Percentiles rank a stretch among this genome's conserved stretches.
Evolutionary conservation across 2,329 filamentous ascomycete species (phyloP).

Genomic region (Didymosphaeria variabile): DNA sequence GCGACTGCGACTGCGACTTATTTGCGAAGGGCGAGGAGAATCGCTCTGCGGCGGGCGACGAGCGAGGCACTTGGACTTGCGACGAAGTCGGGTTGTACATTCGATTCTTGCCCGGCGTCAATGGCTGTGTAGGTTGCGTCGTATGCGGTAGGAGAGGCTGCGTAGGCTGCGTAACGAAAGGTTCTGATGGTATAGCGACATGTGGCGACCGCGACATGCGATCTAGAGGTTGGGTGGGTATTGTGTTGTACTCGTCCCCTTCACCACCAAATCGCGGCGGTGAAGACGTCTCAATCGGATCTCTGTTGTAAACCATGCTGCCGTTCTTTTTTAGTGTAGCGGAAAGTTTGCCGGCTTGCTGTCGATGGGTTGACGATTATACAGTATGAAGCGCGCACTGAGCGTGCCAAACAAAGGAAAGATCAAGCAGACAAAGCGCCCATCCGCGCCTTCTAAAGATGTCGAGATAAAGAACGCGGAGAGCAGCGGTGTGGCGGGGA

Average conservation of each 20-base stretch:
- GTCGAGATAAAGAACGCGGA: constrained; percentile 19
- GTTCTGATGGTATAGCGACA: constrained; percentile 51
- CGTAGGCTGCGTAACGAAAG: constrained; percentile 55
- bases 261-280: constrained; percentile 32
- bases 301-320: constrained; percentile 42
- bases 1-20: constrained; percentile 39
- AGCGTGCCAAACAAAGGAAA: constrained; percentile 25
- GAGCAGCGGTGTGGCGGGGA: constrained; percentile 22
- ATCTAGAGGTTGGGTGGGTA: constrained; percentile 1
- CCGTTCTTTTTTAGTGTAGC: constrained; percentile 1
- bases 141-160: constrained; percentile 19
- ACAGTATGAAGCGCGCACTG: not conserved
- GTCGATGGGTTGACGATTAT: constrained; percentile 10
- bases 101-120: constrained; percentile 54
- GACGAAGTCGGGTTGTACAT: constrained; percentile 37
- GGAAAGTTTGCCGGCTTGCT: not conserved
- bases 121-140: constrained; percentile 70
- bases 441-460: constrained; percentile 17
- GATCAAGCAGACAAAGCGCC: constrained; percentile 23
- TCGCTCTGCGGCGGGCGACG: constrained; percentile 70
- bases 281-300: constrained; percentile 47
- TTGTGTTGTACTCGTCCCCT: constrained; percentile 52
- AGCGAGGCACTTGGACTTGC: constrained; percentile 84
- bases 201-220: constrained; percentile 9
- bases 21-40: constrained; percentile 51